phyloP scores from a whole-genome alignment of 257 asterid species.

The Gentiana dahurica region DNA sequence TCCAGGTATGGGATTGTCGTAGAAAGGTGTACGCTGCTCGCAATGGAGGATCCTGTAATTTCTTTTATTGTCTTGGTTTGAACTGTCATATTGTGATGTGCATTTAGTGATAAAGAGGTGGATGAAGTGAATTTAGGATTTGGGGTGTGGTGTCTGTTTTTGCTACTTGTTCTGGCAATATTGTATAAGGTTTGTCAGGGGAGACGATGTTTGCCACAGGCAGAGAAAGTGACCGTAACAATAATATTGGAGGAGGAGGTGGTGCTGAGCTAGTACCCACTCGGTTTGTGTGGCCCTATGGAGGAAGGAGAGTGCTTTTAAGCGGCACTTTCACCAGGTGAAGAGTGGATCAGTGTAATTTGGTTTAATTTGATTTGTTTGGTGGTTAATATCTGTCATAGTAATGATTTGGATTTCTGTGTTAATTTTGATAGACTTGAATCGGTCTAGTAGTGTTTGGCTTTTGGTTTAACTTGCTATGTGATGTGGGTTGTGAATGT shows the following conservation, averaged over 20 bases:
- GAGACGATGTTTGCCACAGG: conserved; percentile 45
- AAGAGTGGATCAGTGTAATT: conserved; percentile 10
- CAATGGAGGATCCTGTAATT: conserved; percentile 26
- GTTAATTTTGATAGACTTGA: too few relatives aligned
- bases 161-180: too few relatives aligned
- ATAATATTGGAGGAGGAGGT: conserved; percentile 18
- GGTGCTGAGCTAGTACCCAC: conserved; percentile 39
- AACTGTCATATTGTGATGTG: too few relatives aligned
- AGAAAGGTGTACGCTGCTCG: conserved; percentile 29
- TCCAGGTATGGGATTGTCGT: conserved; percentile 19
- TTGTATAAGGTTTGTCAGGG: conserved; percentile 4
- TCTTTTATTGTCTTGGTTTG: neutral
- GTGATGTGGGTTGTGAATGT: conserved; percentile 4
- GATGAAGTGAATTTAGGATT: too few relatives aligned
- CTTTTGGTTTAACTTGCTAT: neutral
- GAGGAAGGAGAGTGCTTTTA: conserved; percentile 54
- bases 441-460: neutral
- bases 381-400: neutral
- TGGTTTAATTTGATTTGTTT: conserved; percentile 6
- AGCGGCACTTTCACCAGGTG: conserved; percentile 70
- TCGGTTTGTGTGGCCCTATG: conserved; percentile 69
- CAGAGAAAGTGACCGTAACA: conserved; percentile 26
- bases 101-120: too few relatives aligned
- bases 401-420: neutral
- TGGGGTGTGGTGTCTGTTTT: too few relatives aligned